Base-by-base conservation (phyloP, 345 rosid species). In the Clarkia xantiana region DNA sequence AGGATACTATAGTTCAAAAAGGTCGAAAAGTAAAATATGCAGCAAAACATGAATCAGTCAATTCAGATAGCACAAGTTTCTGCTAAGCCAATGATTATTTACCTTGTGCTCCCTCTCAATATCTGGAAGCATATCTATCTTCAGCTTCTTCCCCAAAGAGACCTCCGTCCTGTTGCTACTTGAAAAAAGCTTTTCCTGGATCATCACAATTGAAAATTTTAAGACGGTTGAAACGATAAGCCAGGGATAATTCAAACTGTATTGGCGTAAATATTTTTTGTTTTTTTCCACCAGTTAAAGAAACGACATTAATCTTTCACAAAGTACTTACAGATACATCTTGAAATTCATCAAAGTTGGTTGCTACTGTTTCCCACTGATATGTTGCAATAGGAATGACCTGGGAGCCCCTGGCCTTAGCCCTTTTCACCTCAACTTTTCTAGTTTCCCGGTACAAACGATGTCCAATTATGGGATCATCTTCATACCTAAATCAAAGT, bases 51-150 rank as follows among this genome's bases (percentile, higher is more conserved):
- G 51, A 22, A 48, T 22, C 13, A 13, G 17, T 48, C 11, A 23
- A 9, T 20, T 11, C 39, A 22, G 2, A 13, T 44, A 23, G 3
- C 6, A 47, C 20, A 2, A 51, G 18, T 42, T 15, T 34, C 12
- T 18, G 18, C 29, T 17, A 22, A 40, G 14, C 22, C 10, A 40
- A 11, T 10, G 12, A n/a, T 20, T 52, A 0, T 6, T 58, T 72
- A 93, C 99, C 99, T 87, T 93, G 61, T 93, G 88, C 71, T 81
- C 93, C 71, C 72, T 91, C 64, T 81, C 98, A 54, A 91, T 86
- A 66, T 91, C 98, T 18, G 95, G 91, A 67, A 93, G 97, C 95
- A 82, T 78, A 67, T 84, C 90, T 63, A 57, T 87, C 73, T 75
- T 70, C 64, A 93, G 62, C 73, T 82, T 93, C 76, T 84, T 93